Evolutionary conservation across 2,329 filamentous ascomycete species (phyloP).

Genomic region (Aspergillus sp.): DNA sequence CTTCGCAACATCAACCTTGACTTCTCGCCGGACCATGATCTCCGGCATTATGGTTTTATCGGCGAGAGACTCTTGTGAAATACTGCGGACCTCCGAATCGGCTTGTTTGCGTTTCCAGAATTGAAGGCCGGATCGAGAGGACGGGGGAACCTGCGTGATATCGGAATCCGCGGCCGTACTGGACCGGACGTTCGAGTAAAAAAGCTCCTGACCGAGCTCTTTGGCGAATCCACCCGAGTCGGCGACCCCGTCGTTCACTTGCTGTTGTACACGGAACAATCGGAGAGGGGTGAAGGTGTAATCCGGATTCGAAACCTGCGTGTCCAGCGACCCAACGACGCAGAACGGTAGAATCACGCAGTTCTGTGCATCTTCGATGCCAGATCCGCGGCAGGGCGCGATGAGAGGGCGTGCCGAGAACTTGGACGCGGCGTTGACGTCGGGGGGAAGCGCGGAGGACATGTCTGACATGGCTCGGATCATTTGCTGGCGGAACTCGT

Average conservation of each 20-base stretch:
- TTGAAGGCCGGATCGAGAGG: slow-evolving; percentile 19
- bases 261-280: slow-evolving; percentile 67
- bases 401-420: slow-evolving; percentile 40
- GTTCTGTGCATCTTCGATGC: slow-evolving; percentile 31
- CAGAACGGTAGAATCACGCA: slow-evolving; percentile 57
- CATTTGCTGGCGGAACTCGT: slow-evolving; percentile 49
- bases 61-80: slow-evolving; percentile 23
- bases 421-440: slow-evolving; percentile 32
- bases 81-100: not conserved
- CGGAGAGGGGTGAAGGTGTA: slow-evolving; percentile 62
- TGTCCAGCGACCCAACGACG: slow-evolving; percentile 62
- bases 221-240: slow-evolving; percentile 62
- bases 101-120: slow-evolving; percentile 23
- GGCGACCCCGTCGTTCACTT: slow-evolving; percentile 55
- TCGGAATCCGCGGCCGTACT: slow-evolving; percentile 26
- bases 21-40: slow-evolving; percentile 63
- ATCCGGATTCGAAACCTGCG: slow-evolving; percentile 50
- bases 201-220: slow-evolving; percentile 62
- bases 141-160: slow-evolving; percentile 8
- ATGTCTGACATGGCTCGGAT: slow-evolving; percentile 38
- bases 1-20: slow-evolving; percentile 53
- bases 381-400: slow-evolving; percentile 33
- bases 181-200: slow-evolving; percentile 37
- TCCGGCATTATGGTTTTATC: slow-evolving; percentile 46
- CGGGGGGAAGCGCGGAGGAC: slow-evolving; percentile 43